Conservation (phyloP, 1,284 basidiomycete species). For the Entoloma clypeatum region DNA sequence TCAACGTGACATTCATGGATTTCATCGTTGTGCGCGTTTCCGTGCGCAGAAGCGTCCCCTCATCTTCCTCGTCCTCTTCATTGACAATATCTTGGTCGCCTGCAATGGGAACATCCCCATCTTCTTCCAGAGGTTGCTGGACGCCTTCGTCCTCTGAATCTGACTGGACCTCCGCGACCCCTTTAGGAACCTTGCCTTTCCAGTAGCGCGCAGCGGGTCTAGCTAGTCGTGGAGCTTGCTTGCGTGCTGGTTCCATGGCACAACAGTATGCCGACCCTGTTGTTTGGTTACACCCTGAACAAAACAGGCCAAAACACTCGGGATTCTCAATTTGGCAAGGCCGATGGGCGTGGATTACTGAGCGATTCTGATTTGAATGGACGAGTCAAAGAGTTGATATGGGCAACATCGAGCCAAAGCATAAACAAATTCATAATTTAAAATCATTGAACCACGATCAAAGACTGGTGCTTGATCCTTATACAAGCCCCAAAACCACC, state of each 20-base stretch:
- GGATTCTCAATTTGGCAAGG: neutral
- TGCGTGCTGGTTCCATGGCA: constrained; percentile 37
- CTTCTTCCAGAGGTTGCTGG: constrained; percentile 41
- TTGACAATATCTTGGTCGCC: constrained; percentile 49
- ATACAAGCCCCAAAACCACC: constrained; percentile 71
- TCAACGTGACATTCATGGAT: constrained; percentile 67
- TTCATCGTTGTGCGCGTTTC: constrained; percentile 35
- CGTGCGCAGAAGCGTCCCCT: constrained; percentile 32
- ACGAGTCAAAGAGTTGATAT: too few species aligned
- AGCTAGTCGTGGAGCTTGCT: constrained; percentile 67
- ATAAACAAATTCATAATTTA: too few species aligned
- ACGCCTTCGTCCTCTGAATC: constrained; percentile 59
- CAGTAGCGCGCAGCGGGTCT: constrained; percentile 76
- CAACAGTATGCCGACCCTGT: neutral
- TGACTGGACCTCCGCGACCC: constrained; percentile 51
- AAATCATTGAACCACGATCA: too few species aligned
- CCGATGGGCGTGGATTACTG: too few species aligned
- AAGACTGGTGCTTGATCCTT: constrained; percentile 20
- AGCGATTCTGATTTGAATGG: too few species aligned
- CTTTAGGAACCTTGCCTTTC: constrained; percentile 83
- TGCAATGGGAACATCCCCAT: constrained; percentile 55
- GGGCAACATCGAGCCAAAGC: too few species aligned
- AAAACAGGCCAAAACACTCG: constrained; percentile 7
- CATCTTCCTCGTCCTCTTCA: constrained; percentile 47
- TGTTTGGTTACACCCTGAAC: neutral